A percentile compares a stretch with the other conserved stretches of the same genome.
phyloP scores from a whole-genome alignment of 768 basidiomycete genomes.

The Brasilioporus rufonigricans region DNA sequence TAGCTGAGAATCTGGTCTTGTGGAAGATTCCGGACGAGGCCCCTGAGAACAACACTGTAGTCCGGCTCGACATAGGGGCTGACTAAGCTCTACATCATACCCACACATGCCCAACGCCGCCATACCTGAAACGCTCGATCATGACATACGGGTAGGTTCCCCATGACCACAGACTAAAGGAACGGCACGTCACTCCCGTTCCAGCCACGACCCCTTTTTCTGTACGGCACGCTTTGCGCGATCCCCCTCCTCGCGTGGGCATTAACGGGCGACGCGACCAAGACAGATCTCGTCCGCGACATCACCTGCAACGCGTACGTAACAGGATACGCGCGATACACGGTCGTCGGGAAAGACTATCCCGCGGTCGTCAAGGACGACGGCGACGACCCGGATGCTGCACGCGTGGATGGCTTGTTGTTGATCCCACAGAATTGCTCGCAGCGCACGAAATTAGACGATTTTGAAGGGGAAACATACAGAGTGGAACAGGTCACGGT shows the following conservation, averaged over 20 bases:
- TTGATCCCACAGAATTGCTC: neutral
- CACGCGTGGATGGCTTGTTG: neutral
- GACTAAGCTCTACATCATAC: no score
- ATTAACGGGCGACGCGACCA: neutral
- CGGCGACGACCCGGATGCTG: no score
- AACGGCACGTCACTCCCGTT: no score
- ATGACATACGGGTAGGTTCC: no score
- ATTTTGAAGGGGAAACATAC: conserved; percentile 1
- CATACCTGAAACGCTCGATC: no score
- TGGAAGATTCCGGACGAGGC: no score
- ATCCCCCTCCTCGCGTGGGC: neutral
- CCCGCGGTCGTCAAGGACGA: neutral
- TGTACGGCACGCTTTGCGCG: neutral
- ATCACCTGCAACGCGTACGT: neutral
- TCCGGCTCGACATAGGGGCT: no score
- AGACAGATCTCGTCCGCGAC: neutral
- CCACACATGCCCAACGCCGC: no score
- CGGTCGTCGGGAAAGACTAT: conserved; percentile 1
- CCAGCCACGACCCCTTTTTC: neutral
- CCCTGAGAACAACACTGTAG: no score
- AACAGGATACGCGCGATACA: neutral
- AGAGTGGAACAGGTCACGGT: neutral
- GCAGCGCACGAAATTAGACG: neutral
- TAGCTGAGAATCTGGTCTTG: no score
- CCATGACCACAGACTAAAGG: no score